Base-by-base conservation (phyloP, 2,329 filamentous ascomycete species). In the Aspergillus bombycis region DNA sequence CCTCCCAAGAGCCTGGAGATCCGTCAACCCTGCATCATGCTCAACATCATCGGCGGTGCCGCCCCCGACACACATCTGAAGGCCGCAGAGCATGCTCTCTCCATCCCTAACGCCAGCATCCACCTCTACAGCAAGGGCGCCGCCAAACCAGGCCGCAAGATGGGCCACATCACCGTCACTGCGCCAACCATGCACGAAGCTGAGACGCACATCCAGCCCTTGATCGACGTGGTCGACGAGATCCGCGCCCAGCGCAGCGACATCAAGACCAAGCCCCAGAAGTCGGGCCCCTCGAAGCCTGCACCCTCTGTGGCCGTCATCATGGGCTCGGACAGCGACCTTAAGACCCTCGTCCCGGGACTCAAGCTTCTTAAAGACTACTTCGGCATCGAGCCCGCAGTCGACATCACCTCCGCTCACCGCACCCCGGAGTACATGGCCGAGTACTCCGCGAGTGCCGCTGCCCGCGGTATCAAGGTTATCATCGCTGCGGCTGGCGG, bases 51-150 rank as follows among this genome's bases (percentile, higher is more conserved):
- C 28, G 84, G 84, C 32, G 74, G 88, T 86, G 58, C 85, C 82
- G 72, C 91, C 80, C 77, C 84, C 74, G 71, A 86, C 80, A 66
- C 85, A 83, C 72, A 94, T 92, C 74, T 87, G 45, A 77, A 85
- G 54, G 80, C 88, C 61, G 85, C 85, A 14, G 79, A 84, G 63
- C 78, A 79, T 58, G 88, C 89, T 1, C 79, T 89, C 38, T 80
- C 84, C 53, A 83, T 84, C 59, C 85, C 84, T 50, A 86, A 84
- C 60, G 87, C 85, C 43, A 85, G 83, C 58, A 84, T 97, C 12
- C 94, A 99, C 73, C 87, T 97, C 54, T 99, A 99, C 80, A 94
- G 94, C 72, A 98, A 98, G 80, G 87, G 86, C 12, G 88, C 87
- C 54, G 91, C 93, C 30, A 92, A 93, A 71, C 92, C 92, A 5